Evolutionary conservation across 352 stramenopile species (phyloP), one percentile per base, ranked within the genome.

Genomic region (Phytophthora cryptogea): DNA sequence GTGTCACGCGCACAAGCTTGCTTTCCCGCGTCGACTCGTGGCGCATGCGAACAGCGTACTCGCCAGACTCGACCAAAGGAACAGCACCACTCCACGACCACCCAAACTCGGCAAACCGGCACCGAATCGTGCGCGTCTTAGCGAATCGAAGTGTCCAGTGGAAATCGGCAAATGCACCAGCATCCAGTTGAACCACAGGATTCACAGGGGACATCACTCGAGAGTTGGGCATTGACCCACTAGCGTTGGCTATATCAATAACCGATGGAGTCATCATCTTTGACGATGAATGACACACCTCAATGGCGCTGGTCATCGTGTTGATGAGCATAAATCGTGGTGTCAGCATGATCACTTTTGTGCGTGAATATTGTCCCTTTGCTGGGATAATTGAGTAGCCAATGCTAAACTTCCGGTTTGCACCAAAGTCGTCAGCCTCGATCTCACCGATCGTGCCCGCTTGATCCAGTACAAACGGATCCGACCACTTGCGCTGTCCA

Each of bases 321-420:
- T 96, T 96, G 26, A 96, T 78, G 16, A 96, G 67, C 72, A 96
- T 87, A 51, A 92, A 94, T 23, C 88, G 66, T 27, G 88, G 88
- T 14, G 86, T 90, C 36, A 96, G 63, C 77, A 91, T 95, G 39
- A 96, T 88, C 9, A 96, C 85, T 58, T 96, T 94, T 23, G 88
- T 94, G 35, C 88, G 72, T 32, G 87, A 92, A 44, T 94, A 96
- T 36, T 78, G 64, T 7, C 82, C 84, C 46, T 89, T 89, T 2
- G 80, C 87, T 10, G 79, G 69, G 20, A 66, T 80, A 32, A 96
- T 92, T 8, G 83, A 90, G 63, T 92, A 94, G 1, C 87, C 87
- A 20, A 96, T 86, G 33, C 79, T 89, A 66, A 86, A 92, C 48
- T 85, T 85, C 23, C 80, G 71, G 45, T 89, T 82, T 30, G 65